Conservation (phyloP, 73 alveolate genomes). For the Uronychia setigera region DNA sequence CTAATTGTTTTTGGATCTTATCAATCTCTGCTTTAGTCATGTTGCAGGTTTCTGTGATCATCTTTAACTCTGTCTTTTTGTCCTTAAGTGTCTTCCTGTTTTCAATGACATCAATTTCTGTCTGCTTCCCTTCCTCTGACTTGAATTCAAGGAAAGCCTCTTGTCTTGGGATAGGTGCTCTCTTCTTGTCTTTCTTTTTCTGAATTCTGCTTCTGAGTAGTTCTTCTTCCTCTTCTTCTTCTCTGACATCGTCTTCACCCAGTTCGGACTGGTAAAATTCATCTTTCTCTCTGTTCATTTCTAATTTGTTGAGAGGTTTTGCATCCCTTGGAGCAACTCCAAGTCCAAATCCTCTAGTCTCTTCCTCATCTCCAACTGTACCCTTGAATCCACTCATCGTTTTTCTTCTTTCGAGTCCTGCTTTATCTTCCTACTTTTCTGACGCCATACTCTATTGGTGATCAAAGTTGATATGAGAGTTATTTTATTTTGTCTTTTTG, state of each 20-base stretch:
- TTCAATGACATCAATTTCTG: constrained; percentile 65
- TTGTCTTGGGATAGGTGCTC: constrained; percentile 45
- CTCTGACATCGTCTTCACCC: constrained; percentile 6
- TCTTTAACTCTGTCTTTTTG: constrained; percentile 71
- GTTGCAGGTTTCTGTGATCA: constrained; percentile 42
- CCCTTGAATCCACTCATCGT: constrained; percentile 46
- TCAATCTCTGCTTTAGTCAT: constrained; percentile 66
- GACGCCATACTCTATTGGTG: neutral
- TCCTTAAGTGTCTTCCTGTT: constrained; percentile 86
- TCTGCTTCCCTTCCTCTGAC: constrained; percentile 81
- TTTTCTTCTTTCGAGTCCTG: constrained; percentile 12
- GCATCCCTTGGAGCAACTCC: constrained; percentile 86
- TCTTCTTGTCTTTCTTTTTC: constrained; percentile 37
- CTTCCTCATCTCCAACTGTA: constrained; percentile 82
- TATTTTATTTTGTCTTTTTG: constrained; percentile 79
- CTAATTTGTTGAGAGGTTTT: constrained; percentile 75
- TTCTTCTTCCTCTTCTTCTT: constrained; percentile 18
- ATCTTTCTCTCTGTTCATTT: constrained; percentile 27
- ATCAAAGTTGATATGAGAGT: constrained; percentile 50
- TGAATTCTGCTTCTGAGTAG: neutral
- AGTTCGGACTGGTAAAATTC: neutral
- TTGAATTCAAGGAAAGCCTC: constrained; percentile 85
- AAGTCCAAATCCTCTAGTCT: constrained; percentile 75
- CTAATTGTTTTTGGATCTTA: constrained; percentile 57
- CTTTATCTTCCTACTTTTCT: neutral